A percentile compares a stretch with the other conserved stretches of the same genome.
Conservation (phyloP, 2,329 filamentous ascomycete genomes). For the Botrytis aclada region DNA sequence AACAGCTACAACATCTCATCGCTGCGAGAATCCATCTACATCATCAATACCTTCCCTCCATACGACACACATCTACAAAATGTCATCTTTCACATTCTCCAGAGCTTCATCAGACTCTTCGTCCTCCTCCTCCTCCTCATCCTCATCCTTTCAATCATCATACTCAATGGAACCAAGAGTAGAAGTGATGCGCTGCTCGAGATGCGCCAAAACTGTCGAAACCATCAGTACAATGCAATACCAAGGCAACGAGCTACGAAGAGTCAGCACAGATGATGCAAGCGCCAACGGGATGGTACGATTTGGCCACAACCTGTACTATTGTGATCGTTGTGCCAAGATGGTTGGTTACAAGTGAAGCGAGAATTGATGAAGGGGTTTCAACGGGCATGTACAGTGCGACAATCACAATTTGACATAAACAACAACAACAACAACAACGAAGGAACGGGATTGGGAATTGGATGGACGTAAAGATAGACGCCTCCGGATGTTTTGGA, state of each 20-base stretch:
- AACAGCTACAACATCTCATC: background rate
- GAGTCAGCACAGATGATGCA: constrained; percentile 51
- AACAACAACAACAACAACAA: background rate
- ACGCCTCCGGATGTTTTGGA: background rate
- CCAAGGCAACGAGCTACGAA: constrained; percentile 21
- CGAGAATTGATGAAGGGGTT: constrained; percentile 9
- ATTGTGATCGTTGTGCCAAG: constrained; percentile 61
- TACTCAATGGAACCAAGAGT: constrained; percentile 39
- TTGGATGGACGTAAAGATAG: background rate
- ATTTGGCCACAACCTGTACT: constrained; percentile 64
- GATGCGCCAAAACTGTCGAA: constrained; percentile 59
- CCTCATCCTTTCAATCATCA: constrained; percentile 26
- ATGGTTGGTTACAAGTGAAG: constrained; percentile 61
- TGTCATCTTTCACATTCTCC: constrained; percentile 5
- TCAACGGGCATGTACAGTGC: background rate
- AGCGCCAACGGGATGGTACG: constrained; percentile 60
- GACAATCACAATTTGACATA: background rate
- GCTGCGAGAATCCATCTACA: background rate
- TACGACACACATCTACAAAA: background rate
- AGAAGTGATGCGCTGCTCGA: constrained; percentile 60
- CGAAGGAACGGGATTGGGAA: background rate
- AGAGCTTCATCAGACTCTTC: constrained; percentile 28
- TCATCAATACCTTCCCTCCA: background rate
- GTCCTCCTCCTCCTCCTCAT: constrained; percentile 24
- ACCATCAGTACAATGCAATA: constrained; percentile 45